Conservation (phyloP, 257 asterid species). For the Henckelia pumila region DNA sequence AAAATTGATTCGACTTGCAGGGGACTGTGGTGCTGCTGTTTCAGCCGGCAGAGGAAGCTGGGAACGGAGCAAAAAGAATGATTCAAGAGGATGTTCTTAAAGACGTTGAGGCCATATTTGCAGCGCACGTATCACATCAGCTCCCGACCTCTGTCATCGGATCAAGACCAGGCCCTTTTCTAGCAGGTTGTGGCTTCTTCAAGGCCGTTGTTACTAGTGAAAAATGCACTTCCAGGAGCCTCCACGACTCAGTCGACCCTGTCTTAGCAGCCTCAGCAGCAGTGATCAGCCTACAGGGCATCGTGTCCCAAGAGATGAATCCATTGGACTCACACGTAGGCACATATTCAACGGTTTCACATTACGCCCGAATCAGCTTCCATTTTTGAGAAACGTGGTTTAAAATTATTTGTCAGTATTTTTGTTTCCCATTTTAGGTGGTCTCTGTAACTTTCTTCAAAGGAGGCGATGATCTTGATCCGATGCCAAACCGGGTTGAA, state of each 20-base stretch:
- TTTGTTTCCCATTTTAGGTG: constrained; percentile 43
- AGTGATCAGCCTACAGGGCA: constrained; percentile 80
- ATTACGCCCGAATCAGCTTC: too few species aligned
- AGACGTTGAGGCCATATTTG: constrained; percentile 82
- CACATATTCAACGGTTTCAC: too few species aligned
- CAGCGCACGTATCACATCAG: constrained; percentile 66
- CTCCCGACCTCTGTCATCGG: constrained; percentile 71
- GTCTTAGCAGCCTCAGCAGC: constrained; percentile 85
- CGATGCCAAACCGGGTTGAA: constrained; percentile 38
- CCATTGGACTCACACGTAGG: constrained; percentile 88
- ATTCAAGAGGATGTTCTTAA: constrained; percentile 71
- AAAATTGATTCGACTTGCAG: constrained; percentile 28
- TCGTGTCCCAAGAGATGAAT: constrained; percentile 82
- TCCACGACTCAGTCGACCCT: constrained; percentile 47
- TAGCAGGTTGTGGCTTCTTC: constrained; percentile 94
- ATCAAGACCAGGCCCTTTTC: constrained; percentile 79
- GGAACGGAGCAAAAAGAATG: constrained; percentile 92
- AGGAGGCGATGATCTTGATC: constrained; percentile 48
- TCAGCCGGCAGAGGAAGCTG: constrained; percentile 98
- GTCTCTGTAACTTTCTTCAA: constrained; percentile 77
- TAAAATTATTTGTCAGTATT: too few species aligned
- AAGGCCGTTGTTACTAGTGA: constrained; percentile 53
- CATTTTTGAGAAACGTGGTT: too few species aligned
- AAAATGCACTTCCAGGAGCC: constrained; percentile 21
- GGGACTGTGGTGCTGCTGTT: constrained; percentile 81